Evolutionary conservation across 2,329 filamentous ascomycete genomes (phyloP).

Genomic region (Pseudogymnoascus sp.): DNA sequence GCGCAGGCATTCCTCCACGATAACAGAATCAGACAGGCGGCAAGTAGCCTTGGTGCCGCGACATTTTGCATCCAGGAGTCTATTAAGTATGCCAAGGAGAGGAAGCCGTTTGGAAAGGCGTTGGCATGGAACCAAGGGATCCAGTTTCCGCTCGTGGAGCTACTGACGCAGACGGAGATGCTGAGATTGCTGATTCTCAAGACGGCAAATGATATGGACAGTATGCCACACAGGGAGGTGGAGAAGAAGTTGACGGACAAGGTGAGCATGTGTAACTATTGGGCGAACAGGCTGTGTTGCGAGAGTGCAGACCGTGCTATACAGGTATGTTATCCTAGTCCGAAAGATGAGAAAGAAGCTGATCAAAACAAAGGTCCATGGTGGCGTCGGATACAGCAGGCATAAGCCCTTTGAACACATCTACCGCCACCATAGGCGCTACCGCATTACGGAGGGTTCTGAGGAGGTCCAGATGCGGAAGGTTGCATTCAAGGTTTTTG

Average conservation of each 20-base stretch:
- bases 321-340: constrained; percentile 33
- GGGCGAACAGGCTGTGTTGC: constrained; percentile 51
- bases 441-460: constrained; percentile 55
- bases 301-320: constrained; percentile 55
- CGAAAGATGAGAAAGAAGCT: neutral
- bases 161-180: constrained; percentile 55
- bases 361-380: constrained; percentile 33
- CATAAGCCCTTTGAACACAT: constrained; percentile 57
- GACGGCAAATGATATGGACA: constrained; percentile 55
- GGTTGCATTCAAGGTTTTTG: constrained; percentile 47
- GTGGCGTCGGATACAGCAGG: constrained; percentile 50
- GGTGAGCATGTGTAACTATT: constrained; percentile 60
- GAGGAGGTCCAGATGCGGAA: constrained; percentile 62
- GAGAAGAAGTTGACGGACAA: constrained; percentile 52
- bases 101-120: constrained; percentile 48
- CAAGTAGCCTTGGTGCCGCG: constrained; percentile 50
- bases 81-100: constrained; percentile 46
- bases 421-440: constrained; percentile 54
- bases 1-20: constrained; percentile 60
- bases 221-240: constrained; percentile 38
- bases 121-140: constrained; percentile 54
- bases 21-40: constrained; percentile 57
- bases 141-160: constrained; percentile 55
- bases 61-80: constrained; percentile 51
- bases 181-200: constrained; percentile 51